phyloP scores from a whole-genome alignment of 139 green algal species.

The Parachlorella kessleri region DNA sequence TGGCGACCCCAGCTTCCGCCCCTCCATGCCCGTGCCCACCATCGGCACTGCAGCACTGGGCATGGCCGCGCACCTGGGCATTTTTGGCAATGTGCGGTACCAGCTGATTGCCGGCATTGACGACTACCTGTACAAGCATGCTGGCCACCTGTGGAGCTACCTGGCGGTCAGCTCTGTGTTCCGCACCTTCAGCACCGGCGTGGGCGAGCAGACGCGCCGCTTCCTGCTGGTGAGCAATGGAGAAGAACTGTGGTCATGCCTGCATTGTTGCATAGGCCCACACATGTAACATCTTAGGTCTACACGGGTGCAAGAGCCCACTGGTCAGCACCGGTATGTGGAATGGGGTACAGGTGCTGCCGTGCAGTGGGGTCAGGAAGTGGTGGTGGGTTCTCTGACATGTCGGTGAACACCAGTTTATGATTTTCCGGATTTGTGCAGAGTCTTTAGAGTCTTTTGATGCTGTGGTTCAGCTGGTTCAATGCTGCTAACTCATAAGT shows the following conservation, averaged over 20 bases:
- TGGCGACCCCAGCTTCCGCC: conserved; percentile 70
- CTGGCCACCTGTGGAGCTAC: conserved; percentile 79
- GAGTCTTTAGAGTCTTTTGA: too few species aligned
- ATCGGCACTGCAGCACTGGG: conserved; percentile 64
- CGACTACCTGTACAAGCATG: conserved; percentile 84
- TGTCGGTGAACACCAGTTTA: background rate
- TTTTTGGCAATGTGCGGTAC: conserved; percentile 90
- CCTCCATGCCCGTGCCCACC: conserved; percentile 74
- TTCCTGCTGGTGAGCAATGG: conserved; percentile 28
- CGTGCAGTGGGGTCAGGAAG: background rate
- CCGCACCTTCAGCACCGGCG: conserved; percentile 29
- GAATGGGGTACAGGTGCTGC: too few species aligned
- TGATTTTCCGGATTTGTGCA: too few species aligned
- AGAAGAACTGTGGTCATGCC: background rate
- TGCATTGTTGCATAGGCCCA: background rate
- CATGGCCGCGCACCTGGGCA: conserved; percentile 78
- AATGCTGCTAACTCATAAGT: too few species aligned
- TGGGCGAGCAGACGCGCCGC: conserved; percentile 45
- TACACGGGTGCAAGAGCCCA: too few species aligned
- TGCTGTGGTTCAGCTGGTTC: background rate
- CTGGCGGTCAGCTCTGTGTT: conserved; percentile 44
- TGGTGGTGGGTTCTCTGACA: background rate
- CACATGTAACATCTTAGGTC: too few species aligned
- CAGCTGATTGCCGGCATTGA: conserved; percentile 93
- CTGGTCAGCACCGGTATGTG: too few species aligned